Evolutionary conservation across 2,329 filamentous ascomycete species (phyloP), one percentile per base, ranked within the genome.

Genomic region (Fusarium clavum): DNA sequence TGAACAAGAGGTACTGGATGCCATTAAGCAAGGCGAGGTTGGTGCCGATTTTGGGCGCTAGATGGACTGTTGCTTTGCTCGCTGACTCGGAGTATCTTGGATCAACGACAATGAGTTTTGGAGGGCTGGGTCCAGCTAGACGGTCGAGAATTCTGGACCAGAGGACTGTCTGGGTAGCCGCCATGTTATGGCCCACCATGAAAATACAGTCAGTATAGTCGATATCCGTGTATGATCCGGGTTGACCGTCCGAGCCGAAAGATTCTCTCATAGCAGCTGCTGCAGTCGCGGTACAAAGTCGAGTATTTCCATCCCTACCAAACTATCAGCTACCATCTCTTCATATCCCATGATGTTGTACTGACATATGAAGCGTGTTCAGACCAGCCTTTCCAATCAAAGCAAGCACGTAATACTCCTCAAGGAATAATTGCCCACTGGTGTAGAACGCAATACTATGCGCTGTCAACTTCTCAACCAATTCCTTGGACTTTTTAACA

Each of bases 221-320:
- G 8, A 59, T 55, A 1, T 55, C 57, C 1, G 40, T 46, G 25
- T 59, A 59, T 6, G 30, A 59, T 0, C 57, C 57, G 1, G 49
- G 49, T 5, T 59, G 40, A 0, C 57, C 57, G 8, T 55, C 57
- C 0, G 49, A 46, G 2, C 57, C 57, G 30, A 59, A 55, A 0
- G 57, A 55, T 8, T 45, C 49, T 20, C 49, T 18, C 57, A 59
- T 55, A 3, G 49, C 44, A 18, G 57, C 49, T 18, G 40, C 57
- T 7, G 49, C 48, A 1, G 57, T 55, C 3, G 40, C 57, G 0
- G 57, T 59, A 3, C 49, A 59, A 22, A 59, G 48, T 2, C 57
- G 5, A 11, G 57, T 55, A 1, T 56, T 56, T 14, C 53, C 53
- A 0, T 56, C 53, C 53, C 53, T 53, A 11, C 0, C 20, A 24